These are phyloP conservation scores for Clitocybe nebularis DNA, from an alignment of 1,284 basidiomycete species.

Conservation along the genomic window DNA sequence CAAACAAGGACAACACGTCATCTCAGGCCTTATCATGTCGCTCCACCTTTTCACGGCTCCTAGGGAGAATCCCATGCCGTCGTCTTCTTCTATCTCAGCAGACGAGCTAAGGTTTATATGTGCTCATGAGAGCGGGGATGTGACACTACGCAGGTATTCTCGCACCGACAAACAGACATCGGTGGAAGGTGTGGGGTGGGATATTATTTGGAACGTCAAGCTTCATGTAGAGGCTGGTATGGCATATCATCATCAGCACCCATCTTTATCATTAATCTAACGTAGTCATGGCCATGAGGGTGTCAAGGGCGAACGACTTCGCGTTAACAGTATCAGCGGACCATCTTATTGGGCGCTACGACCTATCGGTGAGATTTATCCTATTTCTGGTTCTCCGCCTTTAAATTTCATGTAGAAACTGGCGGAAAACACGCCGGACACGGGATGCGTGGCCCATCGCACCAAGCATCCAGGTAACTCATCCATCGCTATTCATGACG, in stretches of 20 bases:
- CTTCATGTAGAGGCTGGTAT: constrained; percentile 77
- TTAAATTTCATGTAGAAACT: not conserved
- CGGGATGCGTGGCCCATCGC: constrained; percentile 29
- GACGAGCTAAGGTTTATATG: constrained; percentile 55
- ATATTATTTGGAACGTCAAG: constrained; percentile 62
- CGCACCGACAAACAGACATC: constrained; percentile 41
- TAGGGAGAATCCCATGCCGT: constrained; percentile 13
- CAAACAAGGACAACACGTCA: not conserved
- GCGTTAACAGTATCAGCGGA: constrained; percentile 84
- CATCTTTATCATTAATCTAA: not conserved
- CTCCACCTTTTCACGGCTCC: constrained; percentile 56
- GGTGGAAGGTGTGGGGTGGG: constrained; percentile 73
- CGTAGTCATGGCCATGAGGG: constrained; percentile 84
- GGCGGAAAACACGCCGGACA: not conserved
- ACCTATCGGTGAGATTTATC: constrained; percentile 43
- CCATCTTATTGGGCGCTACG: constrained; percentile 71
- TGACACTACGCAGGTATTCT: constrained; percentile 58
- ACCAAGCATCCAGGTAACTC: constrained; percentile 82
- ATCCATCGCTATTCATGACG: constrained; percentile 67
- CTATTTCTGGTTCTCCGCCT: not conserved
- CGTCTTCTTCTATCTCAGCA: constrained; percentile 22
- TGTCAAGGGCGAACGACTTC: constrained; percentile 54
- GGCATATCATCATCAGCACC: constrained; percentile 20
- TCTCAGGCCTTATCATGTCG: constrained; percentile 80
- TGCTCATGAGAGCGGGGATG: constrained; percentile 80